Evolutionary conservation across 805 yeast species (phyloP).

Genomic region (Peterozyma toletana): DNA sequence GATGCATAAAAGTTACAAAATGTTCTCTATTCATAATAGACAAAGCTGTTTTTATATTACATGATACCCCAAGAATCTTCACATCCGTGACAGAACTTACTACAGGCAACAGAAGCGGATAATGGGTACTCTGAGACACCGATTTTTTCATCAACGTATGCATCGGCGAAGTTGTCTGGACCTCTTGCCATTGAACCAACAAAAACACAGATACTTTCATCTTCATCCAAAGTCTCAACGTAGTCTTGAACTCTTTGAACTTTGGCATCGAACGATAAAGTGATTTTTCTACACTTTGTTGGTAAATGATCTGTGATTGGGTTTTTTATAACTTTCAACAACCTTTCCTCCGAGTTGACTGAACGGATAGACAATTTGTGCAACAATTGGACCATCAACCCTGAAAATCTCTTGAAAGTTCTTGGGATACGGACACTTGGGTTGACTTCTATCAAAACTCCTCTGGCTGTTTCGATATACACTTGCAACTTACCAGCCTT

Average conservation of each 20-base stretch:
- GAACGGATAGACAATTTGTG: constrained; percentile 91
- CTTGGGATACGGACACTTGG: constrained; percentile 97
- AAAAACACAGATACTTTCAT: constrained; percentile 94
- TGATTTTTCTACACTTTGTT: constrained; percentile 88
- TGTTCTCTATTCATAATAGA: not conserved
- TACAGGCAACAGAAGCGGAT: constrained; percentile 96
- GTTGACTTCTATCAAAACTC: constrained; percentile 90
- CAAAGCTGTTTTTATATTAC: constrained; percentile 12
- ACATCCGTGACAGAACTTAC: constrained; percentile 97
- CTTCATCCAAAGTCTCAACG: constrained; percentile 69
- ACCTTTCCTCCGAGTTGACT: constrained; percentile 90
- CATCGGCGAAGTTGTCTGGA: constrained; percentile 95
- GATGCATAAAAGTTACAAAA: not conserved
- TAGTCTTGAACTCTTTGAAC: constrained; percentile 86
- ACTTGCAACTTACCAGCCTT: constrained; percentile 97
- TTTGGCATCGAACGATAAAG: constrained; percentile 88
- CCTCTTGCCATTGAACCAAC: constrained; percentile 99
- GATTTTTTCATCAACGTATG: constrained; percentile 90
- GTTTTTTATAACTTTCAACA: constrained; percentile 89
- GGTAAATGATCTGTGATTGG: constrained; percentile 97
- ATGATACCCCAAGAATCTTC: constrained; percentile 95
- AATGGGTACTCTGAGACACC: constrained; percentile 94
- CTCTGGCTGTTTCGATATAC: constrained; percentile 91
- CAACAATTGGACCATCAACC: constrained; percentile 93
- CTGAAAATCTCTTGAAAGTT: constrained; percentile 95